Conservation (phyloP, 2,329 filamentous ascomycete genomes). For the Nigrograna mackinnonii region DNA sequence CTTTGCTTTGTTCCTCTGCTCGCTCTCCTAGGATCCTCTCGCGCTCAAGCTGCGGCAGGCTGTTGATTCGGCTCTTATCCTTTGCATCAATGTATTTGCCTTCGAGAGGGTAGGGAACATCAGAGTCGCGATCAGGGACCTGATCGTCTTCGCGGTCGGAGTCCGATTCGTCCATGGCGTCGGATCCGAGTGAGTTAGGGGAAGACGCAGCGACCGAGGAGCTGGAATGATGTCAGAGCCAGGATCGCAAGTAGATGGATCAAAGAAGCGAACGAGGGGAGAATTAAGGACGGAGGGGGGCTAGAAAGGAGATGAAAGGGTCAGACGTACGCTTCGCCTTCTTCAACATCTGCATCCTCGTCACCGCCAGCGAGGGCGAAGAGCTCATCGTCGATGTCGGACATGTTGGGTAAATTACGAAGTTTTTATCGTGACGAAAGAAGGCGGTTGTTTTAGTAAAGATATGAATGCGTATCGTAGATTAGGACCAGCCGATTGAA, state of each 20-base stretch:
- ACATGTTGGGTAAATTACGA: no score
- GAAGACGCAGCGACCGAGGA: conserved; percentile 69
- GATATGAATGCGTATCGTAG: no score
- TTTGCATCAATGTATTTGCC: conserved; percentile 71
- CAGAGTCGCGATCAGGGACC: conserved; percentile 57
- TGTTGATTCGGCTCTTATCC: conserved; percentile 69
- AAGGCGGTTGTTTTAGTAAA: no score
- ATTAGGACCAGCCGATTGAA: no score
- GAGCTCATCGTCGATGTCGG: conserved; percentile 84
- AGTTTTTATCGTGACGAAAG: no score
- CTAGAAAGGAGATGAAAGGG: conserved; percentile 7
- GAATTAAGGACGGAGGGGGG: conserved; percentile 15
- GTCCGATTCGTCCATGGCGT: conserved; percentile 83
- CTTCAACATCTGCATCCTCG: conserved; percentile 62
- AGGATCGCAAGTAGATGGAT: conserved; percentile 10
- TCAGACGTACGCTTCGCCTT: conserved; percentile 78
- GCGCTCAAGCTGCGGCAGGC: conserved; percentile 85
- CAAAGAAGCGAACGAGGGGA: conserved; percentile 3
- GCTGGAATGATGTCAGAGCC: conserved; percentile 50
- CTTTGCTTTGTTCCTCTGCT: conserved; percentile 77
- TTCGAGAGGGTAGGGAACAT: conserved; percentile 80
- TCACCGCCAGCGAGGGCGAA: conserved; percentile 87
- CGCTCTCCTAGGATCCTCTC: conserved; percentile 90
- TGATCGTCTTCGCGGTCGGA: conserved; percentile 50
- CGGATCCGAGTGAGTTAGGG: conserved; percentile 75